A percentile compares a stretch with the other conserved stretches of the same genome.
phyloP scores from a whole-genome alignment of 2,329 filamentous ascomycete genomes.

The Diplocarpon rosae region DNA sequence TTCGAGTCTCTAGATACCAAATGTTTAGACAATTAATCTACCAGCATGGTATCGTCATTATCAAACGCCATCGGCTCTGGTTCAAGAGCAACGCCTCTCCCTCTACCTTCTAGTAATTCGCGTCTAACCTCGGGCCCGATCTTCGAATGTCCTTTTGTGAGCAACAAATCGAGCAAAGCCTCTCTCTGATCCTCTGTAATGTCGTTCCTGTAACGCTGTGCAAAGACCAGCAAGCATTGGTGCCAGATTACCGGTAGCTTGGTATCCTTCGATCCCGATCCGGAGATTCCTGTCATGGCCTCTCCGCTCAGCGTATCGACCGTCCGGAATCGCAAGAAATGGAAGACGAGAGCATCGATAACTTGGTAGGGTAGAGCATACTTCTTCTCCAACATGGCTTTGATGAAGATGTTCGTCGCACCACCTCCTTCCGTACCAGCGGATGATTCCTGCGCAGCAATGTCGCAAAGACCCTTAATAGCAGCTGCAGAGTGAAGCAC shows the following conservation, averaged over 20 bases:
- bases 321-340: constrained; percentile 82
- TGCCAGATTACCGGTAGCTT: constrained; percentile 93
- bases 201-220: constrained; percentile 88
- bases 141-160: constrained; percentile 72
- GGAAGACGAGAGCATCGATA: constrained; percentile 88
- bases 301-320: constrained; percentile 49
- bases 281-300: constrained; percentile 40
- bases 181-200: constrained; percentile 93
- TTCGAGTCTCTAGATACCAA: constrained; percentile 1
- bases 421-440: constrained; percentile 77
- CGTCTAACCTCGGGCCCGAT: constrained; percentile 87
- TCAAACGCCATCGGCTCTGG: constrained; percentile 44
- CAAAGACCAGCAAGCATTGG: constrained; percentile 83
- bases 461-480: constrained; percentile 84
- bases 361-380: constrained; percentile 94
- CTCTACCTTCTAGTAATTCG: constrained; percentile 79
- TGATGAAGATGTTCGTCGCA: constrained; percentile 91
- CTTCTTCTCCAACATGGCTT: constrained; percentile 86
- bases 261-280: constrained; percentile 37
- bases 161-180: constrained; percentile 74
- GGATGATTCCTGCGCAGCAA: constrained; percentile 80
- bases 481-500: constrained; percentile 89
- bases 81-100: constrained; percentile 64
- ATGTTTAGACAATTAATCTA: constrained; percentile 32
- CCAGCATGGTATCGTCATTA: constrained; percentile 87